phyloP scores from a whole-genome alignment of 495 filamentous ascomycete species.

The Bathelium albidoporum region DNA sequence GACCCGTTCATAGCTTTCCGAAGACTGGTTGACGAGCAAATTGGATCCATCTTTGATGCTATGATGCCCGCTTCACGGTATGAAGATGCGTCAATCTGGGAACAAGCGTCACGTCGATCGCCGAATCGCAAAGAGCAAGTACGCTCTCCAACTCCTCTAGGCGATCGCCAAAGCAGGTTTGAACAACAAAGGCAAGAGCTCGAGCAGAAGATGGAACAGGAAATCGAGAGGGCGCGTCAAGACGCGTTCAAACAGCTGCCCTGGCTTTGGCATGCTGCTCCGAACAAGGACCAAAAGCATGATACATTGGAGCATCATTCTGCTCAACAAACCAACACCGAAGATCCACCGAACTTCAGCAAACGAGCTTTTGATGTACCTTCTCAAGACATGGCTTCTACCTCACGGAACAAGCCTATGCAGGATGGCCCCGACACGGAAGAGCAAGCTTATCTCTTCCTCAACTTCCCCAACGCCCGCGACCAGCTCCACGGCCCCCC shows the following conservation, averaged over 20 bases:
- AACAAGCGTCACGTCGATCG: not conserved
- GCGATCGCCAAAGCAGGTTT: not conserved
- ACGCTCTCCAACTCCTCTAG: not conserved
- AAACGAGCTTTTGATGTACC: too few species aligned
- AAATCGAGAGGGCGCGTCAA: not conserved
- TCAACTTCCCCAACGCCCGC: slow-evolving; percentile 1
- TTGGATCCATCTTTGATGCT: not conserved
- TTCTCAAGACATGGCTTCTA: too few species aligned
- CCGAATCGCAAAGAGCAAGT: not conserved
- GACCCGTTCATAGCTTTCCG: not conserved
- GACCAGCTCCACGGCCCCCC: not conserved
- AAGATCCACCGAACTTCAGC: too few species aligned
- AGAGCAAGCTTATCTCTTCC: slow-evolving; percentile 1
- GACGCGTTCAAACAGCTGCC: not conserved
- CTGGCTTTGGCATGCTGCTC: not conserved
- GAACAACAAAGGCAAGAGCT: not conserved
- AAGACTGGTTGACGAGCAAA: not conserved
- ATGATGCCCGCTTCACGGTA: not conserved
- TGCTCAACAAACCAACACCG: too few species aligned
- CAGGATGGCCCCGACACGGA: not conserved
- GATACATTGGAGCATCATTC: too few species aligned
- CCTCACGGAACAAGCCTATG: not conserved
- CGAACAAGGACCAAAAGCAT: not conserved
- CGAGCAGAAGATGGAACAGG: not conserved
- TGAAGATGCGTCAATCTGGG: not conserved